Percentiles rank a stretch among this genome's conserved stretches.
These are phyloP conservation scores for Kazachstania sp. DNA, from an alignment of 1,139 yeast species.

Conservation along the genomic window DNA sequence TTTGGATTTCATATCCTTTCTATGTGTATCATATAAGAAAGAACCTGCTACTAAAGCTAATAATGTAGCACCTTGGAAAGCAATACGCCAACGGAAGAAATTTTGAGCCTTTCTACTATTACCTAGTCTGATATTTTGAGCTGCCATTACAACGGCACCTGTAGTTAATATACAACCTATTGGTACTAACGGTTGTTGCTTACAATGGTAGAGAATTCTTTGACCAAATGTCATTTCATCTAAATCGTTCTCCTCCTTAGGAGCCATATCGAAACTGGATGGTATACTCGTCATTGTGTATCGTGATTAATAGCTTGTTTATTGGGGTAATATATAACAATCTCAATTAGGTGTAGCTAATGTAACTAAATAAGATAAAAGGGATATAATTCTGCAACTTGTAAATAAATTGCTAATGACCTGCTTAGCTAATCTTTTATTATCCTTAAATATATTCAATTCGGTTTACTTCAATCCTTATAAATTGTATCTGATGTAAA, in stretches of 20 bases:
- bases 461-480: too few species aligned
- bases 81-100: conserved; percentile 87
- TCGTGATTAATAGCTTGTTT: too few species aligned
- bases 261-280: conserved; percentile 30
- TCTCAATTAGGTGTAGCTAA: too few species aligned
- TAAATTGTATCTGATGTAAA: too few species aligned
- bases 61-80: conserved; percentile 72
- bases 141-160: conserved; percentile 73
- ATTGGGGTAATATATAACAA: too few species aligned
- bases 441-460: too few species aligned
- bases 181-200: conserved; percentile 76
- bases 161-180: conserved; percentile 70
- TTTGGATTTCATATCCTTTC: conserved; percentile 38
- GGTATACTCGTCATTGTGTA: conserved; percentile 34
- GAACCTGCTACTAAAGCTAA: conserved; percentile 80
- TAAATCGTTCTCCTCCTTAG: conserved; percentile 13
- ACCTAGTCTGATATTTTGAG: conserved; percentile 64
- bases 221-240: conserved; percentile 31
- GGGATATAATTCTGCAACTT: background rate
- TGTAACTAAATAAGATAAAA: too few species aligned
- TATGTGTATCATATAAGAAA: conserved; percentile 42
- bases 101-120: conserved; percentile 68
- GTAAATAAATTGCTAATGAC: background rate
- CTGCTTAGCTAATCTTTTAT: too few species aligned
- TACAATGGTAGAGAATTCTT: conserved; percentile 36